Evolutionary conservation across 768 basidiomycete species (phyloP).

Genomic region (Lentinula raphanica): DNA sequence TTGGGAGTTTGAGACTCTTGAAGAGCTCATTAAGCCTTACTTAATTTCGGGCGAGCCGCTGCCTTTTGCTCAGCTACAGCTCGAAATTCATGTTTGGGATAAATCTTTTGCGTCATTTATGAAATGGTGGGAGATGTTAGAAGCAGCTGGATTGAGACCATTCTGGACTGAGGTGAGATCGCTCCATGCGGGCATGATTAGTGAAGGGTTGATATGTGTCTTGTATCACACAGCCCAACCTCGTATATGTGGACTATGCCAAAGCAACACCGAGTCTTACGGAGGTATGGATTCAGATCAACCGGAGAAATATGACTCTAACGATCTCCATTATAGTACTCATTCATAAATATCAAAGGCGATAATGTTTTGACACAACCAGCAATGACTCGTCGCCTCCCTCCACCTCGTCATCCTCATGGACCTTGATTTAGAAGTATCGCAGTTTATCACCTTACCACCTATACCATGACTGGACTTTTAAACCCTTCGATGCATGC

Average conservation of each 20-base stretch:
- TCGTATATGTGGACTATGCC: conserved; percentile 58
- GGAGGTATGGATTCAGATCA: conserved; percentile 31
- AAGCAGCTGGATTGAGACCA: conserved; percentile 61
- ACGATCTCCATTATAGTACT: conserved; percentile 32
- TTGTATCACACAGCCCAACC: conserved; percentile 37
- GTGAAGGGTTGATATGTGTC: neutral
- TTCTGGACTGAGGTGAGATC: conserved; percentile 58
- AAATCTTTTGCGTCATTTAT: conserved; percentile 50
- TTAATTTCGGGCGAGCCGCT: conserved; percentile 43
- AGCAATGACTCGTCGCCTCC: neutral
- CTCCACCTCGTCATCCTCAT: neutral
- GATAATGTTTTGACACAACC: conserved; percentile 37
- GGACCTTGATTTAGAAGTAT: neutral
- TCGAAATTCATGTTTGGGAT: conserved; percentile 58
- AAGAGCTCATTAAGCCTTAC: conserved; percentile 42
- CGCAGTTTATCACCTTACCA: too few species aligned
- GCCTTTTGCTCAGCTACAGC: conserved; percentile 67
- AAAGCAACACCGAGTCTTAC: conserved; percentile 39
- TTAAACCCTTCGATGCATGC: too few species aligned
- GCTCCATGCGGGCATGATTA: neutral
- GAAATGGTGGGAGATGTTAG: conserved; percentile 67
- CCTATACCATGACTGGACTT: too few species aligned
- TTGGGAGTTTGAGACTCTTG: conserved; percentile 59
- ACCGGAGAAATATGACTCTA: neutral
- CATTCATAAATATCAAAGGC: conserved; percentile 50